Base-by-base conservation (phyloP, 441 rosid genomes). In the Eutrema salsugineum region DNA sequence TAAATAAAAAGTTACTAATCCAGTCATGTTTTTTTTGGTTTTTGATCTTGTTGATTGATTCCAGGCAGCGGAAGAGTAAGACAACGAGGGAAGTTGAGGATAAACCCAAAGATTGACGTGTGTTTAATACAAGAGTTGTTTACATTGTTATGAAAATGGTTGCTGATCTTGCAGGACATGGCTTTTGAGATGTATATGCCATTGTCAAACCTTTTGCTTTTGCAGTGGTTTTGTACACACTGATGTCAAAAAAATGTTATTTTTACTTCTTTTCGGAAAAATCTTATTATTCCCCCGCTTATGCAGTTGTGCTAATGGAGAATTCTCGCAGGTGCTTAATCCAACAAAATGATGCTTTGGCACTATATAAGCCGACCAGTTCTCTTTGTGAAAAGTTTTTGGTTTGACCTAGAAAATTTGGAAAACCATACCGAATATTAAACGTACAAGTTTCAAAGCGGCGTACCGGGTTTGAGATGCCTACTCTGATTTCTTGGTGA, bases 181-280 rank as follows among this genome's bases (percentile, higher is more conserved):
- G 63, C 62, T 11, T 44, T 72, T 72, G 42, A 33, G 57, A 54
- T 53, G 16, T 28, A 32, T 32, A 46, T 55, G 51, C 58, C 50
- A 50, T 66, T 60, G 57, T 53, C 12, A 38, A 51, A 11, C 49
- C 19, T 3, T 75, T 61, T 53, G n/a, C 36, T 61, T 60, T 54
- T 42, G n/a, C 68, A 42, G 57, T 74, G 68, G 32, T 67, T 67
- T 74, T 74, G 63, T 33, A 67, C 56, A 66, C 62, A 66, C 60
- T 55, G 43, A 32, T 66, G 43, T 42, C 71, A 54, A 63, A 72
- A 63, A 72, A 27, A 20, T 39, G 53, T 73, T 39, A 55, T 73
- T 57, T 12, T 36, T 12, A 44, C 35, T 53, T 32, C 2, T 11
- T 22, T 43, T 44, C 24, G 39, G 28, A 8, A 51, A 40, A 51